Evolutionary conservation across 2,329 filamentous ascomycete genomes (phyloP).

Genomic region (Pseudocercospora fuligena): DNA sequence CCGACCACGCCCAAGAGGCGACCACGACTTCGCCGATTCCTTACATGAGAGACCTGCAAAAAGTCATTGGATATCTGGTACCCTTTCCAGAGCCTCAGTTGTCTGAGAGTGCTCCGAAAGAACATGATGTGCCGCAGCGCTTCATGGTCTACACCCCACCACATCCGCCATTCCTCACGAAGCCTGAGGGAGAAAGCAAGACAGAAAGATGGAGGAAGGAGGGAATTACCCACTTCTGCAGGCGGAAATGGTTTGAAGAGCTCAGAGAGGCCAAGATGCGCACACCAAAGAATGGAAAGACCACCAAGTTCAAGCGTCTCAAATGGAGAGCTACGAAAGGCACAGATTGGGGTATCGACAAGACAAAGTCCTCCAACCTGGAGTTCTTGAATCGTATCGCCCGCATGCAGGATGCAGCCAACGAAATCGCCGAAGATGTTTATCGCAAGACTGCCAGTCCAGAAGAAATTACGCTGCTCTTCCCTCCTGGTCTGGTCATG

Average conservation of each 20-base stretch:
- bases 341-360: slow-evolving; percentile 47
- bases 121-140: slow-evolving; percentile 43
- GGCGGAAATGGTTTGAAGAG: slow-evolving; percentile 53
- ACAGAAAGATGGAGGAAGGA: slow-evolving; percentile 41
- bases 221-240: slow-evolving; percentile 48
- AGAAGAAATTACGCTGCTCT: slow-evolving; percentile 49
- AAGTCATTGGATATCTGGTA: slow-evolving; percentile 49
- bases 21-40: slow-evolving; percentile 38
- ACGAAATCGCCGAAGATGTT: slow-evolving; percentile 39
- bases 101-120: slow-evolving; percentile 20
- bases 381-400: slow-evolving; percentile 51
- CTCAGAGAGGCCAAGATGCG: slow-evolving; percentile 48
- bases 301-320: slow-evolving; percentile 49
- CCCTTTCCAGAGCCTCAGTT: slow-evolving; percentile 50
- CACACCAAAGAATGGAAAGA: slow-evolving; percentile 44
- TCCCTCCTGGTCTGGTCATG: slow-evolving; percentile 39
- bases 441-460: slow-evolving; percentile 45
- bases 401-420: slow-evolving; percentile 25
- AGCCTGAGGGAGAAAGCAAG: slow-evolving; percentile 44
- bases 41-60: slow-evolving; percentile 48
- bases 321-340: slow-evolving; percentile 49
- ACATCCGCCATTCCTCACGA: slow-evolving; percentile 46
- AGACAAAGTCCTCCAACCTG: slow-evolving; percentile 48
- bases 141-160: slow-evolving; percentile 54
- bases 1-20: slow-evolving; percentile 3